Evolutionary conservation across 2,329 filamentous ascomycete genomes (phyloP).

Genomic region (Neonectria sp.): DNA sequence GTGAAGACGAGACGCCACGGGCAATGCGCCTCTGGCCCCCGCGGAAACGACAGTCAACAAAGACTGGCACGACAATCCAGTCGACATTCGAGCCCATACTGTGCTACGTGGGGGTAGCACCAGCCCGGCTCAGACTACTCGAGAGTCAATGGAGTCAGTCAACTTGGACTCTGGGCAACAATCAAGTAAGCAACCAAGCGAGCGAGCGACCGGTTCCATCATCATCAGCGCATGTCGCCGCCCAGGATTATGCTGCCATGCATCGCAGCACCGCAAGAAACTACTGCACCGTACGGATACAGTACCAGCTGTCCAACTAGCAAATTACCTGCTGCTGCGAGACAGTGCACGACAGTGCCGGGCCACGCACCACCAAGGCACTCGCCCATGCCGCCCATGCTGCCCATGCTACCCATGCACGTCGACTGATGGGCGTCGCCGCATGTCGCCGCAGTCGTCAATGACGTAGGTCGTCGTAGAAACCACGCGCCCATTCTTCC

Average conservation of each 20-base stretch:
- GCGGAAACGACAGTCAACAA: neutral
- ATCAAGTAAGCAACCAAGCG: neutral
- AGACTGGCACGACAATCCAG: neutral
- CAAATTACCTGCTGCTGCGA: neutral
- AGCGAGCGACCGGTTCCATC: neutral
- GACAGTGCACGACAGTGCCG: neutral
- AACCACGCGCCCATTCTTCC: slow-evolving; percentile 47
- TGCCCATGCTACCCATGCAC: neutral
- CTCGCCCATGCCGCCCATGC: no score
- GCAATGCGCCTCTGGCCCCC: neutral
- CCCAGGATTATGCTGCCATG: neutral
- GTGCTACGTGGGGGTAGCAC: neutral
- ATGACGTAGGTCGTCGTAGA: slow-evolving; percentile 48
- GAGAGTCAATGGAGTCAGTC: no score
- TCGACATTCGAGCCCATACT: neutral
- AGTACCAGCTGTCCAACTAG: no score
- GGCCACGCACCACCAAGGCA: no score
- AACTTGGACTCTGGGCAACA: neutral
- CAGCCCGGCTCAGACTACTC: neutral
- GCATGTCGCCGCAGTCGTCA: slow-evolving; percentile 32
- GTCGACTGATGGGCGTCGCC: slow-evolving; percentile 28
- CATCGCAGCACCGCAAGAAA: neutral
- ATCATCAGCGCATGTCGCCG: neutral
- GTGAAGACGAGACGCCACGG: neutral
- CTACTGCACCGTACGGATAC: neutral